phyloP scores from a whole-genome alignment of 1,284 basidiomycete genomes.

The Polyporus tsugae region DNA sequence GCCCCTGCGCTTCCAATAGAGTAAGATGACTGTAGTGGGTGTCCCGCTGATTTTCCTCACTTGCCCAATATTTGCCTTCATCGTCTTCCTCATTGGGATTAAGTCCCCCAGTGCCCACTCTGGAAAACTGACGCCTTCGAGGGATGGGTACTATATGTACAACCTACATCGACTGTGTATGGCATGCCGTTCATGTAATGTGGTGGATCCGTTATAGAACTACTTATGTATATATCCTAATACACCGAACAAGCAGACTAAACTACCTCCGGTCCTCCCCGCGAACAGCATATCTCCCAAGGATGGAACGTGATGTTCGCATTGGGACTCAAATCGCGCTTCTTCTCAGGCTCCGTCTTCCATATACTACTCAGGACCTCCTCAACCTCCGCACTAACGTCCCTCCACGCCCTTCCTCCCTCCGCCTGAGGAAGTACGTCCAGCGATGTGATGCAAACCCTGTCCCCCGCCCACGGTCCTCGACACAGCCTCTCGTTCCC shows the following conservation, averaged over 20 bases:
- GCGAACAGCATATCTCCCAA: neutral
- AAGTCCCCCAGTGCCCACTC: too few species aligned
- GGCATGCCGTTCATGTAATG: neutral
- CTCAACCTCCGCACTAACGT: slow-evolving; percentile 8
- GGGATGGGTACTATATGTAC: too few species aligned
- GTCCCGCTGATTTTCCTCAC: neutral
- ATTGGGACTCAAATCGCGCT: neutral
- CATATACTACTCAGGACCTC: slow-evolving; percentile 2
- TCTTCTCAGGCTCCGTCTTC: neutral
- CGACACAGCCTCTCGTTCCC: neutral
- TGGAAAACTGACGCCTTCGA: too few species aligned
- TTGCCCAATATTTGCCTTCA: neutral
- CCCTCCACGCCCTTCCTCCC: slow-evolving; percentile 1
- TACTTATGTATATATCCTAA: neutral
- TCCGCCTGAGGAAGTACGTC: neutral
- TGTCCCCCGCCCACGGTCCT: slow-evolving; percentile 11
- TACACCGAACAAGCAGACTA: too few species aligned
- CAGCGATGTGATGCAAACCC: slow-evolving; percentile 10
- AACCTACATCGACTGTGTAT: too few species aligned
- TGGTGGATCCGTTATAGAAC: neutral
- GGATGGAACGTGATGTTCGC: neutral
- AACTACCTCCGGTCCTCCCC: neutral
- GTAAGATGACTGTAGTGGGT: neutral
- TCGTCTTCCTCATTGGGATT: neutral
- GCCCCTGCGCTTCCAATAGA: neutral